Evolutionary conservation across 2,329 filamentous ascomycete species (phyloP), one percentile per base, ranked within the genome.

Genomic region (Talaromyces sp.): DNA sequence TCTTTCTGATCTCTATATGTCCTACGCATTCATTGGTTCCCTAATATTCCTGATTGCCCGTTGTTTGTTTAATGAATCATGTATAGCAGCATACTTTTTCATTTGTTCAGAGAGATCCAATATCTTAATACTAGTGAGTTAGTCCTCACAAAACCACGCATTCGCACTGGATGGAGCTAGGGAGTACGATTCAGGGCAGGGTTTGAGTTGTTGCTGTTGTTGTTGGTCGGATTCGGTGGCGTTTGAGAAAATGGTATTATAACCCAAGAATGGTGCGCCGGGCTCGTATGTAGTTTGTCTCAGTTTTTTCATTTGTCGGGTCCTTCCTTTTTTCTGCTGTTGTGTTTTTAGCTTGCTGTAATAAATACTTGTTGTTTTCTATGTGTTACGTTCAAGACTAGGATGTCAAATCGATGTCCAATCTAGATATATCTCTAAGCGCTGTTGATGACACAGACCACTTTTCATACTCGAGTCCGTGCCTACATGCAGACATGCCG

Each of bases 51-150:
- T 36, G 5, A 2, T 51, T 25, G 2, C 29, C 54, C 7, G 11
- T 27, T 61, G 29, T 19, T 59, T 27, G 15, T 40, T 58, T 43
- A 15, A 59, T 45, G 56, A 45, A 59, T 59, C 36, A 59, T 59
- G 36, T 59, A 59, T 31, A 43, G 56, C 56, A 43, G 56, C 56
- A 59, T 59, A 45, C 38, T 38, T 68, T 49, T 64, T 69, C 59
- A 49, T 65, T 66, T 70, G 27, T 67, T 67, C 27, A 67, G 65
- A 67, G 56, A 59, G 36, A 45, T 13, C 36, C 36, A 43, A 43
- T 45, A 45, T 27, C 22, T 60, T 51, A 64, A 58, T 58, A 38
- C 47, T 51, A 65, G 63, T 67, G 47, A 63, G 56, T 36, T 5
- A 25, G 38, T 58, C 34, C 56, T 64, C 53, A 43, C 27, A 54